Base-by-base conservation (phyloP, 2,329 filamentous ascomycete species). In the Didymella exigua region DNA sequence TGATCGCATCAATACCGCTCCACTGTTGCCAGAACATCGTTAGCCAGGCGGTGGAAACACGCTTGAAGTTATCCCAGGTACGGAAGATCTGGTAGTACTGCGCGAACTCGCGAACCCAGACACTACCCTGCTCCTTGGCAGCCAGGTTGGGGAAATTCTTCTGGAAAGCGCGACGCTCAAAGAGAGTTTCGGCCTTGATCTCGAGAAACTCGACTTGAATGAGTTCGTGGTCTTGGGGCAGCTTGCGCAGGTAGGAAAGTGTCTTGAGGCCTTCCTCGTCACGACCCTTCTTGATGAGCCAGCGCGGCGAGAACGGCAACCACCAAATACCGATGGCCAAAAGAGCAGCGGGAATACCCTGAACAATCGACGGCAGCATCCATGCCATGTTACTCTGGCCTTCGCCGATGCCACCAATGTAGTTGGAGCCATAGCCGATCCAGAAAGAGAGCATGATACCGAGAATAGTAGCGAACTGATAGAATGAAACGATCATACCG, bases 21-120 rank as follows among this genome's bases (percentile, higher is more conserved):
- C 76, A 79, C 54, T 81, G 79, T 62, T 81, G 79, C 62, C 79
- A 80, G 61, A 81, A 79, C 78, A 80, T 80, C 11, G 80, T 59
- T 27, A 78, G 59, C 74, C 76, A 77, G 2, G 76, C 79, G 9
- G 73, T 78, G 6, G 72, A 57, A 4, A 80, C 77, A 31, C 79
- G 74, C 69, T 79, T 80, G 56, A 84, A 75, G 64, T 82, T 82
- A 55, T 82, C 80, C 75, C 69, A 75, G 8, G 76, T 78, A 23
- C 78, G 71, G 54, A 82, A 67, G 36, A 79, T 77, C 49, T 80
- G 78, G 51, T 71, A 73, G 56, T 84, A 84, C 56, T 83, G 80
- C 0, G 81, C 80, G 42, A 82, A 70, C 63, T 84, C 76, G 19
- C 77, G 63, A 11, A 70, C 62, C 63, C 76, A 77, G 0, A 79